Percentiles rank a stretch among this genome's conserved stretches.
Evolutionary conservation across 257 asterid genomes (phyloP).

Genomic region (Rubia yunnanensis): DNA sequence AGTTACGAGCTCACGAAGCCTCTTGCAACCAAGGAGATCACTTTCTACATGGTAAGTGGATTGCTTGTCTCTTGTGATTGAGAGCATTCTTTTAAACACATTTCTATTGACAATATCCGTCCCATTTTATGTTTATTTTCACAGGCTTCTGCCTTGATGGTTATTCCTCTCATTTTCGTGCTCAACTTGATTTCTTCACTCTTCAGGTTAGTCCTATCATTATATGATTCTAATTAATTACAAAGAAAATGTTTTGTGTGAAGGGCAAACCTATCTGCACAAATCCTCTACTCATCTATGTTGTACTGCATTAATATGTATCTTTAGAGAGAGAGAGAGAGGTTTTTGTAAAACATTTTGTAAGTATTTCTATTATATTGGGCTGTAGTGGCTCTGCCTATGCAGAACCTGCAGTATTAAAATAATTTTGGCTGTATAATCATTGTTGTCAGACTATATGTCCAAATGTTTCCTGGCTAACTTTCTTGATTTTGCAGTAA

Average conservation of each 20-base stretch:
- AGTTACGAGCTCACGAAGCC: constrained; percentile 28
- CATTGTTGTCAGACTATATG: background rate
- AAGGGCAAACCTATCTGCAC: background rate
- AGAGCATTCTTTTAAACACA: background rate
- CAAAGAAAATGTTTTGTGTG: background rate
- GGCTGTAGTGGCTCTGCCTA: background rate
- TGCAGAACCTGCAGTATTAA: background rate
- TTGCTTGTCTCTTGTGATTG: background rate
- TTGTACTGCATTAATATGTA: background rate
- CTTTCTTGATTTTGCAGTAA: constrained; percentile 17
- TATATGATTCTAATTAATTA: background rate
- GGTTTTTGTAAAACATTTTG: background rate
- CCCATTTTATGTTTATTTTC: background rate
- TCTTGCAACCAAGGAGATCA: constrained; percentile 26
- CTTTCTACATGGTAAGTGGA: constrained; percentile 26
- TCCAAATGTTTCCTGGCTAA: background rate
- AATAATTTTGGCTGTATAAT: background rate
- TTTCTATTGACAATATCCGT: background rate
- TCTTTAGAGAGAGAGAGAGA: background rate
- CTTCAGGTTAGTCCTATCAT: constrained; percentile 20
- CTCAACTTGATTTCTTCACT: constrained; percentile 16
- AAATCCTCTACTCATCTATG: background rate
- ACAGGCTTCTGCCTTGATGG: constrained; percentile 31
- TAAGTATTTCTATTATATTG: background rate
- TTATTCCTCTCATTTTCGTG: constrained; percentile 24